Conservation (phyloP, 352 stramenopile species). For the Phytophthora rubi region DNA sequence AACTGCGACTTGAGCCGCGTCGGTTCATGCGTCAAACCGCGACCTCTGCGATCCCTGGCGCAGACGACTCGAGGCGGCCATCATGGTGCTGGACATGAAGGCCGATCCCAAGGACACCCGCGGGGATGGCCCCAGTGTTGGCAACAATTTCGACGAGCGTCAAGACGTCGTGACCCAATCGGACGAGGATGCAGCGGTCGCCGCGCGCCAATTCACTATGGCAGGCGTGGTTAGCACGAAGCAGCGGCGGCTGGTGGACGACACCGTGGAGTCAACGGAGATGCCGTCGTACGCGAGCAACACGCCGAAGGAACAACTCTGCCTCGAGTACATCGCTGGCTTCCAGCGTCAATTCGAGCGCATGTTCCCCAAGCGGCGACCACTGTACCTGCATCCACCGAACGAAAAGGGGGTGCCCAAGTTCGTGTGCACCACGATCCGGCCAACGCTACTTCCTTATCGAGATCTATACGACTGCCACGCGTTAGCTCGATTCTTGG, state of each 20-base stretch:
- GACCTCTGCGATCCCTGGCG: slow-evolving; percentile 2
- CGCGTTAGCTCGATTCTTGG: slow-evolving; percentile 88
- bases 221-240: slow-evolving; percentile 83
- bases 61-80: background rate
- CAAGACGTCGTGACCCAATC: slow-evolving; percentile 62
- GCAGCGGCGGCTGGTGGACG: slow-evolving; percentile 74
- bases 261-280: slow-evolving; percentile 38
- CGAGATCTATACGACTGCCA: slow-evolving; percentile 93
- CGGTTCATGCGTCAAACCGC: slow-evolving; percentile 5
- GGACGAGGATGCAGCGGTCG: slow-evolving; percentile 64
- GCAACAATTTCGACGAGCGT: slow-evolving; percentile 48
- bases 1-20: background rate
- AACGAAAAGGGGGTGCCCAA: slow-evolving; percentile 94
- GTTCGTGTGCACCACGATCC: slow-evolving; percentile 95
- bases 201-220: slow-evolving; percentile 75
- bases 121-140: background rate
- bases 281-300: slow-evolving; percentile 63
- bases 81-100: slow-evolving; percentile 56
- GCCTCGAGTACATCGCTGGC: slow-evolving; percentile 93
- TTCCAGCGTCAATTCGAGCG: slow-evolving; percentile 92
- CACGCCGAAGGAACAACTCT: slow-evolving; percentile 91
- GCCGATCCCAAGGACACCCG: slow-evolving; percentile 58
- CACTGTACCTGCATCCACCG: slow-evolving; percentile 88
- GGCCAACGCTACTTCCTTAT: slow-evolving; percentile 92
- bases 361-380: slow-evolving; percentile 79